A percentile compares a stretch with the other conserved stretches of the same genome.
These are phyloP conservation scores for Posidonia australis DNA, from an alignment of 106 monocot genomes.

Conservation along the genomic window DNA sequence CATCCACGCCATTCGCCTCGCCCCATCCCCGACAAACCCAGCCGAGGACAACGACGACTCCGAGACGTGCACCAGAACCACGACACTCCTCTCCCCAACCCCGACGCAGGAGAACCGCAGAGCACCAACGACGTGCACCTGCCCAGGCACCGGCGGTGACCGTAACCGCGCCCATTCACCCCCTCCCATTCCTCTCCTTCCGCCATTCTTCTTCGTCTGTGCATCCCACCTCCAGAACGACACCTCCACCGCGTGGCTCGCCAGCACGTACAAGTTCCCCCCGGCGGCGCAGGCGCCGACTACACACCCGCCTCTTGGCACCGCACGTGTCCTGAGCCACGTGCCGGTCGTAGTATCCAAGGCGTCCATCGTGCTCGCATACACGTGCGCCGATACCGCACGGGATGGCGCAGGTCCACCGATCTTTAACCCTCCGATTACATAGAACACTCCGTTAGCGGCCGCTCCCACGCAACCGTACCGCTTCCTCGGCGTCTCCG, in stretches of 20 bases:
- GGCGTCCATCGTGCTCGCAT: slow-evolving; percentile 56
- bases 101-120: slow-evolving; percentile 51
- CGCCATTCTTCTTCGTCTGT: slow-evolving; percentile 2
- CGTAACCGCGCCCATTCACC: slow-evolving; percentile 40
- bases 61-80: slow-evolving; percentile 8
- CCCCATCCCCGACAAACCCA: not conserved
- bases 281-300: slow-evolving; percentile 69
- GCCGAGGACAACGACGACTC: not conserved
- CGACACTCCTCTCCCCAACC: slow-evolving; percentile 42
- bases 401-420: slow-evolving; percentile 1
- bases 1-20: not conserved
- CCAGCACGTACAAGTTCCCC: slow-evolving; percentile 50
- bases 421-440: slow-evolving; percentile 19
- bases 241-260: slow-evolving; percentile 87
- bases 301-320: slow-evolving; percentile 72
- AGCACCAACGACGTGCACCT: slow-evolving; percentile 27
- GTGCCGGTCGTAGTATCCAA: slow-evolving; percentile 29
- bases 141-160: slow-evolving; percentile 39
- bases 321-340: slow-evolving; percentile 35
- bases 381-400: slow-evolving; percentile 36
- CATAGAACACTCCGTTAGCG: slow-evolving; percentile 12
- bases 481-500: slow-evolving; percentile 13
- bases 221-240: slow-evolving; percentile 74
- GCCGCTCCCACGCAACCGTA: slow-evolving; percentile 23
- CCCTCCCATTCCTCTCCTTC: slow-evolving; percentile 2